Evolutionary conservation across 495 filamentous ascomycete species (phyloP), one percentile per base, ranked within the genome.

Genomic region (Neohortaea acidophila): DNA sequence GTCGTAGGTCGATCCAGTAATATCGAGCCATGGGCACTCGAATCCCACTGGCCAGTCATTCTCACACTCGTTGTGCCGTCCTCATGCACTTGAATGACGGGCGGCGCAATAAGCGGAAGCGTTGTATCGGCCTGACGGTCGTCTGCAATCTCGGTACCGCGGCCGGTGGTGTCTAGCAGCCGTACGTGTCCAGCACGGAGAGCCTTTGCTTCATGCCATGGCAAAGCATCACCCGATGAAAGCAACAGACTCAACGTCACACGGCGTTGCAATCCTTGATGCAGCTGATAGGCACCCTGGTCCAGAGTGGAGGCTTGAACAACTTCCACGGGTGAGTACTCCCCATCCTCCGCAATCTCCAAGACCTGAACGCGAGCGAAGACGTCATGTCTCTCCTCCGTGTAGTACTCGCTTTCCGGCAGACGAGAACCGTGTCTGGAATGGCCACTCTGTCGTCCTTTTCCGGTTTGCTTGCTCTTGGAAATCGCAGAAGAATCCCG

Each of bases 11-110:
- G 73, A 53, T 96, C 85, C 8, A 99, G 75, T 8, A 94, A 66
- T 17, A 89, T 67, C 13, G 89, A 99, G 40, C 72, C 74, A 53
- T 99, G 89, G 42, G 87, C 67, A 51, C 82, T 87, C 0, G 91
- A 96, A 55, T 96, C 91, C 89, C 89, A 99, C 53, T 96, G 89
- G 7, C 80, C 85, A 8, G 77, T 59, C 15, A 96, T 63, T 1
- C 78, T 85, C 35, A 92, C 71, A 53, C 80, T 79, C n/a, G 78
- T 81, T 1, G 87, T 94, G 21, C 89, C 89, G 54, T 96, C 86
- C 4, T 81, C 71, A 58, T 94, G 87, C 27, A 75, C 70, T 41
- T 76, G 77, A 39, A 91, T 69, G 33, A 69, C 66, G 2, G 89
- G 85, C 30, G 79, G 74, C 33, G 75, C 69, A 10, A 81, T 61